Evolutionary conservation across 805 yeast species (phyloP), one percentile per base, ranked within the genome.

Genomic region (Candida boleticola): DNA sequence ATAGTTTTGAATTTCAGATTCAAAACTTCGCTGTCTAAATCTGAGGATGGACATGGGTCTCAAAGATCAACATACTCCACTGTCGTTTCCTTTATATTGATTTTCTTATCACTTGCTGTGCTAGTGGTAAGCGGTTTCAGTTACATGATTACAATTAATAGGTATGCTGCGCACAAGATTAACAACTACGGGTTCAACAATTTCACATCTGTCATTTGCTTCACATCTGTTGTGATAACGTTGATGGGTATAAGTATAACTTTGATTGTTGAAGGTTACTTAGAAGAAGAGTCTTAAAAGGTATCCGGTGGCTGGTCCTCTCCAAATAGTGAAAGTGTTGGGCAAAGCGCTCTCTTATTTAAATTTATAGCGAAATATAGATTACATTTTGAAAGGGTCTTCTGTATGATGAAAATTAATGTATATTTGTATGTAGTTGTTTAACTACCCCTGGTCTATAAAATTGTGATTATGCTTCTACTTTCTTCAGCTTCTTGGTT

Each of bases 1-100:
- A 64, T 77, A 14, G 49, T 71, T 5, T 47, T 76, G 4, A 71
- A 77, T 47, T 75, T 71, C 53, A 61, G 70, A 40, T 53, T 77
- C 6, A 70, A 68, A 39, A 60, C 76, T 4, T 49, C 57, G 3
- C 47, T 45, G 16, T 37, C 30, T 33, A 29, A 18, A 13, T 54
- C 46, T 11, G 36, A 21, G 19, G 39, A 36, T 5, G 31, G 36
- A 13, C 16, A 48, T 5, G 16, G 45, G 32, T 16, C 41, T 11
- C 39, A 43, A 21, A 41, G 36, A 18, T 41, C 57, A 5, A 43
- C 44, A 4, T 64, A 53, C 41, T 61, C 66, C 1, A 52, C 51
- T 2, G 51, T 60, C 1, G 55, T 73, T 7, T 64, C 75, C 18
- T 65, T 56, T 43, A 37, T 68, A 14, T 61, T 70, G n/a, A 59